Base-by-base conservation (phyloP, 495 filamentous ascomycete species). In the Aspergillus biplanus region DNA sequence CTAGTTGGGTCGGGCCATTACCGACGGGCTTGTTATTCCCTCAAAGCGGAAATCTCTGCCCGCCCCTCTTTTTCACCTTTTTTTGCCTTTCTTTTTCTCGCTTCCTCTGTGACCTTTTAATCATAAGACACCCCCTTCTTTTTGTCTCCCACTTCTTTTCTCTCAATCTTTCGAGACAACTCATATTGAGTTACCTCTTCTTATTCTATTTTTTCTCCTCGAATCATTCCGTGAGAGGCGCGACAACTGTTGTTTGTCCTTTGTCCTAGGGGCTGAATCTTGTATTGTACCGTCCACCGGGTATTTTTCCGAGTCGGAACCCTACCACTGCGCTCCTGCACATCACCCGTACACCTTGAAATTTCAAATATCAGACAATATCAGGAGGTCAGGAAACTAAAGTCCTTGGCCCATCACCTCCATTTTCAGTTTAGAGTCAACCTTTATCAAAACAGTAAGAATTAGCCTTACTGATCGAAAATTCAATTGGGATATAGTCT, bases 41-140 rank as follows among this genome's bases (percentile, higher is more conserved):
- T 59, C 56, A 53, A 58, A 44, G 59, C 58, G 59, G 71, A 75
- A 74, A 72, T 69, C 69, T 71, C 68, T 69, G 67, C 60, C 48
- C 32, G 62, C 62, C 58, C 61, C 56, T 62, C 62, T 62, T 62
- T 60, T 65, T 50, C 39, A 33, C 52, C 44, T 53, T 52, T 58
- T 9, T 48, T 39, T 50, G 52, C 52, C 52, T 57, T n/a, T 35
- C 27, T 64, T 58, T 44, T 57, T 49, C 37, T 15, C 31, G 18
- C 44, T 39, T 16, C 50, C 39, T 37, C 52, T 63, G 53, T 52
- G 58, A 59, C 58, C 65, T 56, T 61, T 27, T 56, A 35, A 46
- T 61, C 44, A 57, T 37, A 56, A 44, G 48, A 64, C 55, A 37
- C 56, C 57, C 31, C 18, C n/a, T 58, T 53, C 50, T 34, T 27